These are phyloP conservation scores for Sonneratia alba DNA, from an alignment of 345 rosid genomes.

Conservation along the genomic window DNA sequence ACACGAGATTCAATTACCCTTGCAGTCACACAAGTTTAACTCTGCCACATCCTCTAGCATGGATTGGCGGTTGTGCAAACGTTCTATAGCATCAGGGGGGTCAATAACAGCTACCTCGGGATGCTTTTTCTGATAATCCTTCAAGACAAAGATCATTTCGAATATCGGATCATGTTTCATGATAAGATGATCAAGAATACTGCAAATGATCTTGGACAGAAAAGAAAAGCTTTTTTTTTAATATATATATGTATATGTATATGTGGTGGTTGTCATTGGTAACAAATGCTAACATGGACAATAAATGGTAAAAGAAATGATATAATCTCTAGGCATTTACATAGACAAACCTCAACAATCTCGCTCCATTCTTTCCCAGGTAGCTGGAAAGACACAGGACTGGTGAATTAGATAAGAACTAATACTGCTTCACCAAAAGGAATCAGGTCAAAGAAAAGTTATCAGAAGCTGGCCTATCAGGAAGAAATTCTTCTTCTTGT, in stretches of 20 bases:
- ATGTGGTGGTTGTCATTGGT: not conserved
- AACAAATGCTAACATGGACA: not conserved
- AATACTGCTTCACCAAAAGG: not conserved
- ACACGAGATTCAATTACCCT: not conserved
- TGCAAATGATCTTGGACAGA: conserved; percentile 19
- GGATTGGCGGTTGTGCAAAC: conserved; percentile 59
- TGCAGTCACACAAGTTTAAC: conserved; percentile 44
- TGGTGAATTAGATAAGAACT: conserved; percentile 8
- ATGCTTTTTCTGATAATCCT: conserved; percentile 67
- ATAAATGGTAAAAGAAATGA: not conserved
- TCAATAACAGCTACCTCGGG: conserved; percentile 78
- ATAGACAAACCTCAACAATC: conserved; percentile 60
- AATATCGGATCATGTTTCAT: conserved; percentile 16
- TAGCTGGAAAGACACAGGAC: conserved; percentile 36
- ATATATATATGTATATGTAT: not conserved
- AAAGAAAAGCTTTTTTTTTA: not conserved
- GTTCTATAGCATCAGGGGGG: conserved; percentile 74
- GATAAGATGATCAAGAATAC: conserved; percentile 17
- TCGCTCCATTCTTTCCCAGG: conserved; percentile 64
- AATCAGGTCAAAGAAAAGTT: not conserved
- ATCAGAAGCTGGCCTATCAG: not conserved
- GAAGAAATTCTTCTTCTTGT: not conserved
- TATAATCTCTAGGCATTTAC: conserved; percentile 4
- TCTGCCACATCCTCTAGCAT: conserved; percentile 83
- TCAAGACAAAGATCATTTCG: conserved; percentile 14